phyloP scores from a whole-genome alignment of 2,329 filamentous ascomycete genomes.

The Hypocreales sp. region DNA sequence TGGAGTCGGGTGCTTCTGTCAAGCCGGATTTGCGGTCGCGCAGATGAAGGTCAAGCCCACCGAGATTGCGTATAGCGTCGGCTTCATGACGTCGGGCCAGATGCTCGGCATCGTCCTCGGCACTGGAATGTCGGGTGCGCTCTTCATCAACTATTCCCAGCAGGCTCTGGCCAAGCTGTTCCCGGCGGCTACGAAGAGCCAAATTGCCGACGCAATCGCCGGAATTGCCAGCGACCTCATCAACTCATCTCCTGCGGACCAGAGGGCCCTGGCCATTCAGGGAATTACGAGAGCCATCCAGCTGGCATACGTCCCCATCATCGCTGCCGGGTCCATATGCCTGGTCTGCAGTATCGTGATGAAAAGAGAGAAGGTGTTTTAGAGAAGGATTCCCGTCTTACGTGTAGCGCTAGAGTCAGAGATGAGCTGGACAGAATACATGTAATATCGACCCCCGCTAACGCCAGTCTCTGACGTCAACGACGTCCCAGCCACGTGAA shows the following conservation, averaged over 20 bases:
- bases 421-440: too few relatives aligned
- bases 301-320: conserved; percentile 16
- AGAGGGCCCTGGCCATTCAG: conserved; percentile 9
- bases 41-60: conserved; percentile 14
- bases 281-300: conserved; percentile 17
- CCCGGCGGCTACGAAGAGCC: conserved; percentile 1
- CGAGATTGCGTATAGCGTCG: conserved; percentile 13
- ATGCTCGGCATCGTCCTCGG: conserved; percentile 15
- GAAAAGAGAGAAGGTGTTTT: conserved; percentile 20
- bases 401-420: too few relatives aligned
- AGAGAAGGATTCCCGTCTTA: too few relatives aligned
- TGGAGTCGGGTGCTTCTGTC: conserved; percentile 19
- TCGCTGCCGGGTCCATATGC: conserved; percentile 14
- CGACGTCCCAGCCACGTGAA: too few relatives aligned
- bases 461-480: too few relatives aligned
- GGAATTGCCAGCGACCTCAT: conserved; percentile 3
- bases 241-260: conserved; percentile 2
- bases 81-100: conserved; percentile 19
- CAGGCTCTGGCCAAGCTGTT: conserved; percentile 2
- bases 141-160: conserved; percentile 17
- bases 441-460: too few relatives aligned
- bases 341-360: conserved; percentile 15
- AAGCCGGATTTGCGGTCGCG: conserved; percentile 19
- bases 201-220: conserved; percentile 2
- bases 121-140: conserved; percentile 15